phyloP scores from a whole-genome alignment of 768 basidiomycete species.

The Phlegmacium glaucopus region DNA sequence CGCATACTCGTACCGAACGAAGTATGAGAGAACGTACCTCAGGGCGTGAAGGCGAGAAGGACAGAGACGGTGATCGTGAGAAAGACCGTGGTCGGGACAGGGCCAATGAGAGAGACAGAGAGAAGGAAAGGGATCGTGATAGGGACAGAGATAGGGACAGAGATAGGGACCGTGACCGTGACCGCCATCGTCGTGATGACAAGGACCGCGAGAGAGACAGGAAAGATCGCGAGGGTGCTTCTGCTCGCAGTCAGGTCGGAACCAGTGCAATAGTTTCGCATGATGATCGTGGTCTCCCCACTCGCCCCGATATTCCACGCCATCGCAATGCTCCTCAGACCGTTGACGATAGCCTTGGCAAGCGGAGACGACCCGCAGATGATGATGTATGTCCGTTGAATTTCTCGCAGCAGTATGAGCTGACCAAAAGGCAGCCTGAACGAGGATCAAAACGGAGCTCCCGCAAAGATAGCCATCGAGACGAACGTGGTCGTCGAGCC shows the following conservation, averaged over 20 bases:
- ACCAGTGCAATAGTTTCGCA: constrained; percentile 26
- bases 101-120: constrained; percentile 40
- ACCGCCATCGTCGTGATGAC: constrained; percentile 52
- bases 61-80: constrained; percentile 34
- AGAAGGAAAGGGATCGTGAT: constrained; percentile 42
- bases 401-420: background rate
- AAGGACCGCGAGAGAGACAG: constrained; percentile 50
- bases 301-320: constrained; percentile 56
- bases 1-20: constrained; percentile 49
- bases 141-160: constrained; percentile 37
- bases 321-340: constrained; percentile 43
- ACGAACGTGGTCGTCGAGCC: constrained; percentile 65
- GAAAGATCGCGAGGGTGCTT: constrained; percentile 52
- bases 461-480: constrained; percentile 74
- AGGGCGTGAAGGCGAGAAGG: constrained; percentile 32
- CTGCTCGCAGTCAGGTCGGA: constrained; percentile 32
- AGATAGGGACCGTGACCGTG: constrained; percentile 52
- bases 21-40: constrained; percentile 38
- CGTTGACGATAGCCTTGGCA: constrained; percentile 67
- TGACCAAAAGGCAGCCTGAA: constrained; percentile 47
- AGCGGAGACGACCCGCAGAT: constrained; percentile 63
- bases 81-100: constrained; percentile 24
- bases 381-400: constrained; percentile 59
- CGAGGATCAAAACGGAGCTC: constrained; percentile 78
- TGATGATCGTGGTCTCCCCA: constrained; percentile 57